These are phyloP conservation scores for Barnettozyma sp. DNA, from an alignment of 805 yeast genomes.

Conservation along the genomic window DNA sequence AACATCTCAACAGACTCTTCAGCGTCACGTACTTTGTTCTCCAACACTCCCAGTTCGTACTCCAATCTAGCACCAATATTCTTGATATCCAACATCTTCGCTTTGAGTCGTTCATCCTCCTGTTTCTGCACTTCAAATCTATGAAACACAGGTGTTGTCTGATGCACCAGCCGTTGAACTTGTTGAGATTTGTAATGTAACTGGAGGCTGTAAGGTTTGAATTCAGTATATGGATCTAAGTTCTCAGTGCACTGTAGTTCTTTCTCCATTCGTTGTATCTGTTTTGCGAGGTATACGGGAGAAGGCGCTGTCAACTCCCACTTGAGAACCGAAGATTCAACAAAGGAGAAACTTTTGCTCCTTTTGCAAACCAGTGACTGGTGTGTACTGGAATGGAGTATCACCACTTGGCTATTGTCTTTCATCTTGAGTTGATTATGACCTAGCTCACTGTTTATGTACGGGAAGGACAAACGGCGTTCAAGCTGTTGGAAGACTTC, in stretches of 20 bases:
- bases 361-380: slow-evolving; percentile 21
- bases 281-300: slow-evolving; percentile 11
- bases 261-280: slow-evolving; percentile 9
- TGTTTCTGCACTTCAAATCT: slow-evolving; percentile 19
- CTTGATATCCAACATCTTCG: slow-evolving; percentile 42
- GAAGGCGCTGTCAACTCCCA: slow-evolving; percentile 13
- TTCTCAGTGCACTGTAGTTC: background rate
- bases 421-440: slow-evolving; percentile 22
- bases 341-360: slow-evolving; percentile 31
- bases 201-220: background rate
- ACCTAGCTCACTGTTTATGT: slow-evolving; percentile 28
- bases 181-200: slow-evolving; percentile 4
- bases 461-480: slow-evolving; percentile 37
- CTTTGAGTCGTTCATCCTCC: slow-evolving; percentile 27
- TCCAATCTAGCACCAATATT: slow-evolving; percentile 53
- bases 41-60: slow-evolving; percentile 56
- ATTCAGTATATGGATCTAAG: background rate
- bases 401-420: slow-evolving; percentile 21
- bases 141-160: slow-evolving; percentile 15
- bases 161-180: slow-evolving; percentile 11
- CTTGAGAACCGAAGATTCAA: slow-evolving; percentile 20
- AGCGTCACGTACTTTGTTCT: slow-evolving; percentile 58
- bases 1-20: slow-evolving; percentile 50
- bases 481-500: slow-evolving; percentile 21
- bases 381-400: slow-evolving; percentile 4